Conservation (phyloP, 1,284 basidiomycete species). For the Leccinum fallax region DNA sequence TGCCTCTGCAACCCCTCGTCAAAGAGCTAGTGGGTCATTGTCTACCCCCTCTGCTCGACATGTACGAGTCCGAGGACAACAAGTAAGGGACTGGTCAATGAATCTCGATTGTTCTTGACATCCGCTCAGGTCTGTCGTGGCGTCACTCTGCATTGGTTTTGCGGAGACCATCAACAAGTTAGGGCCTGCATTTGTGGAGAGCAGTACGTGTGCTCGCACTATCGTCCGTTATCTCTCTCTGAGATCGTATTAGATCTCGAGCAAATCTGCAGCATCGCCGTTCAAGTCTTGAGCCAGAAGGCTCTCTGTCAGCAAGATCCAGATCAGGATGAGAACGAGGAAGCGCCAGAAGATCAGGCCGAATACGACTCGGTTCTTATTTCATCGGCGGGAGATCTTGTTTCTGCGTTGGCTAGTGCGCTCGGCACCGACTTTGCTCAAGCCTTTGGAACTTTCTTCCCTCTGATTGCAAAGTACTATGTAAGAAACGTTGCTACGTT, state of each 20-base stretch:
- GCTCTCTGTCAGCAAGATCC: slow-evolving; percentile 96
- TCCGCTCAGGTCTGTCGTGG: slow-evolving; percentile 75
- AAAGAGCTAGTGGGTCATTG: slow-evolving; percentile 82
- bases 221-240: not conserved
- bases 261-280: slow-evolving; percentile 75
- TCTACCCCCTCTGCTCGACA: slow-evolving; percentile 79
- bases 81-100: slow-evolving; percentile 68
- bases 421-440: slow-evolving; percentile 87
- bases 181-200: slow-evolving; percentile 83
- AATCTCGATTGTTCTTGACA: slow-evolving; percentile 16
- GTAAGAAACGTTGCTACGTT: slow-evolving; percentile 49
- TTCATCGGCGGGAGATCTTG: slow-evolving; percentile 93
- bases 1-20: slow-evolving; percentile 75
- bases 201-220: slow-evolving; percentile 47
- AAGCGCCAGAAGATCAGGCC: slow-evolving; percentile 82
- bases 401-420: slow-evolving; percentile 86
- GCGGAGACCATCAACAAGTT: slow-evolving; percentile 91
- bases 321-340: slow-evolving; percentile 88
- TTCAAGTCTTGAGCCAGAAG: slow-evolving; percentile 89
- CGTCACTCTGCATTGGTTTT: slow-evolving; percentile 83
- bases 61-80: slow-evolving; percentile 96
- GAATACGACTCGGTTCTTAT: slow-evolving; percentile 98
- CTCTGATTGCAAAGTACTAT: slow-evolving; percentile 92
- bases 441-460: slow-evolving; percentile 86
- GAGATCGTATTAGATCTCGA: slow-evolving; percentile 65